A percentile compares a stretch with the other conserved stretches of the same genome.
Conservation (phyloP, 148 eudicot genomes). For the Cornus kousa region DNA sequence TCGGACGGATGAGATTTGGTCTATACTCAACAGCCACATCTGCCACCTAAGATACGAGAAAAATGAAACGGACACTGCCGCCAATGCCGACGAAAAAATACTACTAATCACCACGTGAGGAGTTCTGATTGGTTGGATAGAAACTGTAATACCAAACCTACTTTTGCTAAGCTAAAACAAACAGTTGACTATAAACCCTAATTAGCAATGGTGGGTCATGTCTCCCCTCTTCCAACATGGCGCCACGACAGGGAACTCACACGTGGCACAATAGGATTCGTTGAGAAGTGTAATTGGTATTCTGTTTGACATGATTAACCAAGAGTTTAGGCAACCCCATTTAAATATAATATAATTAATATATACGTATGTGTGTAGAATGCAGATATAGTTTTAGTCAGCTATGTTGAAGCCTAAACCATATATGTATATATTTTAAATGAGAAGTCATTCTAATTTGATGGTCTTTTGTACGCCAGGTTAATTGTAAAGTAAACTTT, state of each 20-base stretch:
- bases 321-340: neutral
- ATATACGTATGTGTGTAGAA: no score
- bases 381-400: no score
- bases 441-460: no score
- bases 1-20: neutral
- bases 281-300: neutral
- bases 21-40: neutral
- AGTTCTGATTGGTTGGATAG: neutral
- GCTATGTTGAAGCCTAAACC: no score
- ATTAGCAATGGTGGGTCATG: constrained; percentile 16
- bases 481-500: no score
- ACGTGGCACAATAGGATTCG: constrained; percentile 6
- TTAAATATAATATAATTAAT: no score
- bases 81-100: neutral
- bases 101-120: no score
- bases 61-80: neutral
- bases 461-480: no score
- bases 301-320: neutral
- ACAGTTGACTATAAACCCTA: neutral
- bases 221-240: constrained; percentile 20
- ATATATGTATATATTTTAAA: no score
- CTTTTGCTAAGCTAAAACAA: neutral
- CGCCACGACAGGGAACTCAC: constrained; percentile 10
- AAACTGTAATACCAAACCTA: neutral
- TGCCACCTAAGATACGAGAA: neutral